These are phyloP conservation scores for Ophiocordyceps camponoti-floridani DNA, from an alignment of 2,329 filamentous ascomycete genomes.

Conservation along the genomic window DNA sequence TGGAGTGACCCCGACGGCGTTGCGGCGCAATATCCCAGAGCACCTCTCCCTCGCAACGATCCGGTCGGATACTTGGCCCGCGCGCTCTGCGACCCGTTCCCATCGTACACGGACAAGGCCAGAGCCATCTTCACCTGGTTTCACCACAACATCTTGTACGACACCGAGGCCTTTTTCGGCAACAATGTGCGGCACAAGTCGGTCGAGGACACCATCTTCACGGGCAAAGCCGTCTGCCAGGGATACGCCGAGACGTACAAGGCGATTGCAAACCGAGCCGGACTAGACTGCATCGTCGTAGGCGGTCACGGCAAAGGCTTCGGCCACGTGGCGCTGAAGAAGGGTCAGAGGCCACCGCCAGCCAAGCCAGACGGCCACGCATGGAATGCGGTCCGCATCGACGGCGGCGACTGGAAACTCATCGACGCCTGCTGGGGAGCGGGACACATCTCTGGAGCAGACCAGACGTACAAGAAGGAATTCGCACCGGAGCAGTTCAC, in stretches of 20 bases:
- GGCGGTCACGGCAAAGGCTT: slow-evolving; percentile 75
- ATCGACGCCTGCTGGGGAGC: slow-evolving; percentile 90
- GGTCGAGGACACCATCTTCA: slow-evolving; percentile 54
- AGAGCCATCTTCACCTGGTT: slow-evolving; percentile 88
- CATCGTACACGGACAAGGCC: slow-evolving; percentile 76
- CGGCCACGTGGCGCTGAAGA: slow-evolving; percentile 44
- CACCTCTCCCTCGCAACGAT: slow-evolving; percentile 46
- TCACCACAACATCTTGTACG: slow-evolving; percentile 83
- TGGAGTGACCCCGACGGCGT: slow-evolving; percentile 68
- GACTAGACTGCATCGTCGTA: slow-evolving; percentile 60
- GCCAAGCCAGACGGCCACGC: slow-evolving; percentile 52
- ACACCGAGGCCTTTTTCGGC: slow-evolving; percentile 62
- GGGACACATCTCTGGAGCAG: slow-evolving; percentile 39
- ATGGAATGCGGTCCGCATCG: slow-evolving; percentile 85
- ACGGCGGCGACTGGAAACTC: slow-evolving; percentile 78
- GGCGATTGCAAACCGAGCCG: slow-evolving; percentile 59
- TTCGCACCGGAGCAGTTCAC: slow-evolving; percentile 50
- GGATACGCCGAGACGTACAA: slow-evolving; percentile 77
- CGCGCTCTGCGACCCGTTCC: slow-evolving; percentile 61
- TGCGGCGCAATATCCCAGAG: slow-evolving; percentile 57
- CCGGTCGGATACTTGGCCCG: slow-evolving; percentile 60
- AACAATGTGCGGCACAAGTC: slow-evolving; percentile 48
- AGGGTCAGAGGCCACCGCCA: slow-evolving; percentile 48
- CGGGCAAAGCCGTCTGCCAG: slow-evolving; percentile 74
- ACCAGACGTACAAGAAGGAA: slow-evolving; percentile 41